Base-by-base conservation (phyloP, 768 basidiomycete species). In the Amanita thiersii region DNA sequence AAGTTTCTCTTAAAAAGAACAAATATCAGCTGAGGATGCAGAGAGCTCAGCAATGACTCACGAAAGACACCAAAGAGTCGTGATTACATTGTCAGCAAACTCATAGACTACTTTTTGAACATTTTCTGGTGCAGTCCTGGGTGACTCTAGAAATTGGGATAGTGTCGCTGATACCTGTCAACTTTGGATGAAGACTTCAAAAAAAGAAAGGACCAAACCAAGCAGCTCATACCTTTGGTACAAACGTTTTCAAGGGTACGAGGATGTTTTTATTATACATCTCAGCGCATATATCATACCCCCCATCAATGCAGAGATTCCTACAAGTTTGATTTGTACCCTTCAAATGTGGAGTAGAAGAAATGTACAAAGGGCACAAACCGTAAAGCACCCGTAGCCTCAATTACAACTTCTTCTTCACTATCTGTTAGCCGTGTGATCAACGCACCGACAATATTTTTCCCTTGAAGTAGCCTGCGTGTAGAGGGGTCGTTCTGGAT, bases 251-350 rank as follows among this genome's bases (percentile, higher is more conserved):
- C 44, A 91, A 60, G 2, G 87, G 86, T 4, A 79, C 72, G 37
- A 96, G 66, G 33, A 96, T 81, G 50, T 87, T 88, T 66, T 96
- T 96, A 60, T 97, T 96, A 64, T 84, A 93, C 88, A 97, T 93
- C 60, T 96, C 90, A 1, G 86, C 89, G 52, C 92, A 93, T 35
- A 96, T 86, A 49, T 96, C 91, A 56, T 88, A 86, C 39, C 93
- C 93, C 11, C 92, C 93, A 55, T 97, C 93, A 53, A 97, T 82
- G 53, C 89, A 91, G 10, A 97, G 62, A 64, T 96, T 97, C 47
- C 92, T 96, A 46, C 9, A 18, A 44, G 20, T 3, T 34, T 12
- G 15, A 34, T 11, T 38, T 21, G 20, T 29, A 34, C 37, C 9
- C 15, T 37, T 14, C 24, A 51, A 40, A 50, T 44, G 38, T 30